Evolutionary conservation across 768 basidiomycete species (phyloP).

Genomic region (Leucocoprinus leucothites): DNA sequence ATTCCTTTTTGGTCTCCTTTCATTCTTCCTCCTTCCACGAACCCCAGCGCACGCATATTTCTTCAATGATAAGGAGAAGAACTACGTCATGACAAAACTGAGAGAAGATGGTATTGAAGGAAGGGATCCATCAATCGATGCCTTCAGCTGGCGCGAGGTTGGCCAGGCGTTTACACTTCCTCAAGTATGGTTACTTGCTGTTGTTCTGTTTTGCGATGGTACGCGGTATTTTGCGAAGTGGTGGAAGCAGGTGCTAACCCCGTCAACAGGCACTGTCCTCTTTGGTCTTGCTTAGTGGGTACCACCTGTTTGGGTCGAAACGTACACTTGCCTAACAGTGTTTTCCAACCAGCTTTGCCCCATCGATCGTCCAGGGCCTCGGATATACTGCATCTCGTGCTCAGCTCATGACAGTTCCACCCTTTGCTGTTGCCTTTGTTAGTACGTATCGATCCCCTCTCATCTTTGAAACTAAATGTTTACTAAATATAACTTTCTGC

Average conservation of each 20-base stretch:
- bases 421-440: conserved; percentile 48
- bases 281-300: conserved; percentile 49
- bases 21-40: conserved; percentile 44
- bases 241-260: background rate
- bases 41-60: conserved; percentile 41
- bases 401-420: conserved; percentile 63
- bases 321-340: background rate
- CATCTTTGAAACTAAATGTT: background rate
- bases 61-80: conserved; percentile 47
- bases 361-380: conserved; percentile 64
- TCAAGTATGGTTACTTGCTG: conserved; percentile 50
- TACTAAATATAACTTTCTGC: background rate
- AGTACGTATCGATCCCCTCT: conserved; percentile 27
- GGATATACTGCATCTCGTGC: conserved; percentile 52
- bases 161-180: conserved; percentile 42
- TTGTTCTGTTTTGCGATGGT: conserved; percentile 55
- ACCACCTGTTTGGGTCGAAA: background rate
- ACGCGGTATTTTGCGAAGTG: conserved; percentile 10
- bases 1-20: conserved; percentile 47
- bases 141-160: conserved; percentile 59
- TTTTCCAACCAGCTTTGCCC: conserved; percentile 50
- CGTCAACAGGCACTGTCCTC: conserved; percentile 35
- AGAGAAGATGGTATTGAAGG: conserved; percentile 38
- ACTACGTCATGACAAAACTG: conserved; percentile 38
- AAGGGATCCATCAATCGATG: conserved; percentile 32